phyloP scores from a whole-genome alignment of 2,329 filamentous ascomycete genomes.

The Curvularia sp. region DNA sequence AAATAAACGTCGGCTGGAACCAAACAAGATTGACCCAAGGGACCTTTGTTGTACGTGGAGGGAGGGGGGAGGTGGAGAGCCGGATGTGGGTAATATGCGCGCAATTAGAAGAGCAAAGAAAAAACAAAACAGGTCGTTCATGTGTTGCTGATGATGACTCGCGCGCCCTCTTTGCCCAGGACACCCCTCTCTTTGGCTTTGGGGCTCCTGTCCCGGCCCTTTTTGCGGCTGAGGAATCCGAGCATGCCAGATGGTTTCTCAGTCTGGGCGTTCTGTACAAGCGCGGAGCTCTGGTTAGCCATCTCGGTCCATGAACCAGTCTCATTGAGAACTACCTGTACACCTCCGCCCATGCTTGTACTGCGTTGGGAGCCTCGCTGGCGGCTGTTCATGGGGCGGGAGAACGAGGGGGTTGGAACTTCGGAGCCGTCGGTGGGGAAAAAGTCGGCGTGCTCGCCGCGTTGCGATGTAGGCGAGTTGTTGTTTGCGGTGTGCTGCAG shows the following conservation, averaged over 20 bases:
- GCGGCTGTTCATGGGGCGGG: slow-evolving; percentile 53
- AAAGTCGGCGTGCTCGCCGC: slow-evolving; percentile 45
- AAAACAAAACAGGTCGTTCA: slow-evolving; percentile 26
- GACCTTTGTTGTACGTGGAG: slow-evolving; percentile 10
- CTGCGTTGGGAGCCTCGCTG: slow-evolving; percentile 71
- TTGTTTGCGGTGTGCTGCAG: slow-evolving; percentile 33
- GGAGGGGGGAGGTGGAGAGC: neutral
- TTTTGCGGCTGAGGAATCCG: slow-evolving; percentile 87
- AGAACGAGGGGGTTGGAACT: slow-evolving; percentile 43
- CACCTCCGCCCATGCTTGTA: slow-evolving; percentile 78
- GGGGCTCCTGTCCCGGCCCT: slow-evolving; percentile 86
- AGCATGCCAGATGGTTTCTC: slow-evolving; percentile 79
- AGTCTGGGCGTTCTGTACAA: slow-evolving; percentile 56
- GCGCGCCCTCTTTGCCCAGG: slow-evolving; percentile 90
- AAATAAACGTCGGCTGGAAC: slow-evolving; percentile 5
- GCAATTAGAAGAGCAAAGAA: neutral
- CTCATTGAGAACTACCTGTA: slow-evolving; percentile 90
- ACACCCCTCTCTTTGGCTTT: slow-evolving; percentile 95
- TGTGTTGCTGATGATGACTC: slow-evolving; percentile 60
- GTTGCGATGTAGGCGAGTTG: slow-evolving; percentile 45
- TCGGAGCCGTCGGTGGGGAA: slow-evolving; percentile 44
- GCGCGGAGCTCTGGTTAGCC: slow-evolving; percentile 79
- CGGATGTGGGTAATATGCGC: neutral
- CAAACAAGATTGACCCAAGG: slow-evolving; percentile 10
- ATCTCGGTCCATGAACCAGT: slow-evolving; percentile 90